Conservation (phyloP, 129 eudicot species). For the Kitagawia praeruptora region DNA sequence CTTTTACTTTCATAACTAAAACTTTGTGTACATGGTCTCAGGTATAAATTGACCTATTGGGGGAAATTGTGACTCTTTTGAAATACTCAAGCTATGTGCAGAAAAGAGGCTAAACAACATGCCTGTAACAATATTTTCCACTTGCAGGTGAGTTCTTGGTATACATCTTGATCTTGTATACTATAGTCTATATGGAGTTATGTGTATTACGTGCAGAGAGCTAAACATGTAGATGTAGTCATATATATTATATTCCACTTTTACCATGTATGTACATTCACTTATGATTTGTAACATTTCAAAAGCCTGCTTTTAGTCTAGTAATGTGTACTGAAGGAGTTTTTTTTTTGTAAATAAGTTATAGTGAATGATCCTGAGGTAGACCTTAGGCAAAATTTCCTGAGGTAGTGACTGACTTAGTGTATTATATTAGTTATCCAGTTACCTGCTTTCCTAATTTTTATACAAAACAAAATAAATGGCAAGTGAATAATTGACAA, state of each 20-base stretch:
- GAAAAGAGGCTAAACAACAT: slow-evolving; percentile 60
- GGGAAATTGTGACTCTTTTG: slow-evolving; percentile 66
- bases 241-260: no score
- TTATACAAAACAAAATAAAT: no score
- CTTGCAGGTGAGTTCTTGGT: slow-evolving; percentile 44
- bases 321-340: background rate
- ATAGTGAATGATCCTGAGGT: no score
- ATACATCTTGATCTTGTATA: background rate
- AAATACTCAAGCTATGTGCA: slow-evolving; percentile 34
- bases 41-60: slow-evolving; percentile 78
- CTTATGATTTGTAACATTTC: background rate
- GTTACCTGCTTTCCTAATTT: no score
- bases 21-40: slow-evolving; percentile 14
- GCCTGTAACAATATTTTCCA: slow-evolving; percentile 62
- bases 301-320: background rate
- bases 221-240: no score
- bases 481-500: no score
- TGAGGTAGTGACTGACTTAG: no score
- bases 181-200: background rate
- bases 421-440: no score
- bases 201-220: background rate
- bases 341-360: no score
- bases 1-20: background rate
- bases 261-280: no score
- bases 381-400: no score